Evolutionary conservation across 352 stramenopile species (phyloP).

Genomic region (Poterioochromonas sp.): DNA sequence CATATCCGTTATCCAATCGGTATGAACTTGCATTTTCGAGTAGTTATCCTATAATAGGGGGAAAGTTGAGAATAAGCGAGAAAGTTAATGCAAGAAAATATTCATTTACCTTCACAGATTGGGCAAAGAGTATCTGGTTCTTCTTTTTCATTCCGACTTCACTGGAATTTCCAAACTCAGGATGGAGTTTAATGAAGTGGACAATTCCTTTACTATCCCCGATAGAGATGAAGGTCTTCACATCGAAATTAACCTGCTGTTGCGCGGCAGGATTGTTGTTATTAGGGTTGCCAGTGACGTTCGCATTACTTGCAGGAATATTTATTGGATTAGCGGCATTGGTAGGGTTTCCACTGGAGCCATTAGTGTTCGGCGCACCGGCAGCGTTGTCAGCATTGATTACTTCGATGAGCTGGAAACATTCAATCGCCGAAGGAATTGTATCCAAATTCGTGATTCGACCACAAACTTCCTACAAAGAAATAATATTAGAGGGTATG

Average conservation of each 20-base stretch:
- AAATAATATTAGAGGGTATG: not conserved
- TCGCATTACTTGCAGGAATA: too few relatives aligned
- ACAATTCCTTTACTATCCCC: slow-evolving; percentile 1
- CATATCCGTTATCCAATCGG: slow-evolving; percentile 16
- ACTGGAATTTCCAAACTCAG: not conserved
- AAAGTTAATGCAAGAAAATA: not conserved
- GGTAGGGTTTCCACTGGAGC: not conserved
- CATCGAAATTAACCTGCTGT: not conserved
- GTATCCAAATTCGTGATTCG: not conserved
- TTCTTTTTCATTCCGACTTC: slow-evolving; percentile 29
- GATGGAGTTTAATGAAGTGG: not conserved
- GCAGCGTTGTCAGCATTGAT: too few relatives aligned
- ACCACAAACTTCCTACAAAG: not conserved
- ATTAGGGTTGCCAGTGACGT: too few relatives aligned
- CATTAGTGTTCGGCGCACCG: too few relatives aligned
- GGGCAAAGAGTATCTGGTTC: not conserved
- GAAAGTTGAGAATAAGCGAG: not conserved
- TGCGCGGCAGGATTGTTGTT: too few relatives aligned
- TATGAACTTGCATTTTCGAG: not conserved
- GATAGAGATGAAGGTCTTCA: not conserved
- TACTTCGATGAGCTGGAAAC: not conserved
- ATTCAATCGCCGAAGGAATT: not conserved
- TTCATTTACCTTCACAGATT: not conserved
- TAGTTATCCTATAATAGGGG: not conserved
- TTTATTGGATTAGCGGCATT: too few relatives aligned